Conservation (phyloP, 805 yeast species). For the Tetrapisispora pingtungensis region DNA sequence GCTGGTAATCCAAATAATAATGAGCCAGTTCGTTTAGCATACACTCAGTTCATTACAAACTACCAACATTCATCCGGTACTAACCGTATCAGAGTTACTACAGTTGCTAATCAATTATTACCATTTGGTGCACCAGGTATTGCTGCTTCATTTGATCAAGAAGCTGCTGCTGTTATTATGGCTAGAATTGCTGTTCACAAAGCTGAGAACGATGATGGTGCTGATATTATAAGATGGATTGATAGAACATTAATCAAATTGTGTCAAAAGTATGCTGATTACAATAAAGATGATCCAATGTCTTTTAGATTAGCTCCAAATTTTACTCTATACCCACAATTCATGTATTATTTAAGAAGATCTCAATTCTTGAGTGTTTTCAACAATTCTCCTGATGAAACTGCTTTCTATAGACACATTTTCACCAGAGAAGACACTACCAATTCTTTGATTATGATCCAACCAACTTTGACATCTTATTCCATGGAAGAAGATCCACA, state of each 20-base stretch:
- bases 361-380: conserved; percentile 90
- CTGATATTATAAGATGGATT: conserved; percentile 86
- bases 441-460: conserved; percentile 90
- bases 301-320: conserved; percentile 75
- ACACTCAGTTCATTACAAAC: conserved; percentile 76
- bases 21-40: conserved; percentile 30
- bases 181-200: conserved; percentile 82
- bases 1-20: conserved; percentile 3
- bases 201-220: conserved; percentile 71
- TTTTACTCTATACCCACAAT: conserved; percentile 84
- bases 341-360: conserved; percentile 86
- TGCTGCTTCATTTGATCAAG: conserved; percentile 76
- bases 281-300: conserved; percentile 69
- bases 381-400: conserved; percentile 96
- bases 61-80: conserved; percentile 91
- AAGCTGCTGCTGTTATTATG: conserved; percentile 90
- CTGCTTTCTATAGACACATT: conserved; percentile 92
- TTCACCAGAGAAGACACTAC: conserved; percentile 81
- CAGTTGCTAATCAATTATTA: conserved; percentile 46
- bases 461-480: conserved; percentile 83
- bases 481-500: conserved; percentile 72
- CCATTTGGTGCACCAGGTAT: conserved; percentile 45
- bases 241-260: conserved; percentile 82
- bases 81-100: conserved; percentile 79
- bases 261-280: conserved; percentile 88